Conservation (phyloP, 2,329 filamentous ascomycete genomes). For the Dothideomycetes sp. region DNA sequence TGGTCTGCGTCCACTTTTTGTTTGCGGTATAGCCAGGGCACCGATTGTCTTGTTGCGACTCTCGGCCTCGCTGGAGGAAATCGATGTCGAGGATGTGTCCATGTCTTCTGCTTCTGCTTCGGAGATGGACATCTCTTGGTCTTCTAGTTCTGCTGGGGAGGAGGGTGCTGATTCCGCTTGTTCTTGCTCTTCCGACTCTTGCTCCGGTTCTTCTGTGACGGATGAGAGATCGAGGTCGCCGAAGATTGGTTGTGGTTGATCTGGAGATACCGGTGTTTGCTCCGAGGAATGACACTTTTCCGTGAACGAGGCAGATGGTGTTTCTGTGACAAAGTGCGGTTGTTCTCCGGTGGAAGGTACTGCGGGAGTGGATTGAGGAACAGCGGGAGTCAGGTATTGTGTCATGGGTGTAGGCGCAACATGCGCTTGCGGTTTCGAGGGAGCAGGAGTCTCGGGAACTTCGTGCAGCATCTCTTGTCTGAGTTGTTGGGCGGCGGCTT, state of each 20-base stretch:
- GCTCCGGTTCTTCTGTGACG: background rate
- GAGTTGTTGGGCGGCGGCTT: slow-evolving; percentile 4
- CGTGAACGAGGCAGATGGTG: too few relatives aligned
- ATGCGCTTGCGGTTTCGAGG: background rate
- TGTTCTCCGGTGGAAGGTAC: background rate
- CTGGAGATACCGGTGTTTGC: too few relatives aligned
- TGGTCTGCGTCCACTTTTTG: background rate
- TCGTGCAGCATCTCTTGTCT: slow-evolving; percentile 2
- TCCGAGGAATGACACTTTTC: too few relatives aligned
- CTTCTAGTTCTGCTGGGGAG: background rate
- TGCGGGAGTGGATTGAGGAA: background rate
- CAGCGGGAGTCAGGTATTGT: slow-evolving; percentile 3
- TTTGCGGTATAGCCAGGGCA: background rate
- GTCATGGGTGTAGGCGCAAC: slow-evolving; percentile 1
- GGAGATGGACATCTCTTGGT: slow-evolving; percentile 1
- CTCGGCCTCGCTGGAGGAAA: slow-evolving; percentile 4
- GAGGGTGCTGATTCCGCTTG: slow-evolving; percentile 3
- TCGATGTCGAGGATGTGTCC: slow-evolving; percentile 6
- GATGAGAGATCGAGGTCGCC: too few relatives aligned
- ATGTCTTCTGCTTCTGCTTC: slow-evolving; percentile 3
- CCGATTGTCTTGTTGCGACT: too few relatives aligned
- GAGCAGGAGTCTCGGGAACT: slow-evolving; percentile 7
- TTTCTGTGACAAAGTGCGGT: too few relatives aligned
- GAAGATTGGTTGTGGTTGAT: too few relatives aligned
- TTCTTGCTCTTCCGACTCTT: background rate